Percentiles rank a stretch among this genome's conserved stretches.
phyloP scores from a whole-genome alignment of 345 rosid species.

The Raphanus raphanistrum region DNA sequence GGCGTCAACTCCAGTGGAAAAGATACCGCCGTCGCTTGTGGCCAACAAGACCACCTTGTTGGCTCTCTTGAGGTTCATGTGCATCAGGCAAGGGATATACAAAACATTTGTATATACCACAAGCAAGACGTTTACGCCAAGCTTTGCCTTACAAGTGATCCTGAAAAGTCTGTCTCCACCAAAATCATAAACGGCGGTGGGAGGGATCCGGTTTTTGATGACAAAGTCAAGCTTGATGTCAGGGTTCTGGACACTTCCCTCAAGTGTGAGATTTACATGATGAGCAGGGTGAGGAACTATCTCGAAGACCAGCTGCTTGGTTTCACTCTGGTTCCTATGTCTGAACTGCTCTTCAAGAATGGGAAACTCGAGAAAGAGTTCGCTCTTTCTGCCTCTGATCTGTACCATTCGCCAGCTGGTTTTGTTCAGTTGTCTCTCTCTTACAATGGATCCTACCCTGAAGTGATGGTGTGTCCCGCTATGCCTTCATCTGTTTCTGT shows the following conservation, averaged over 20 bases:
- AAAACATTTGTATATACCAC: conserved; percentile 98
- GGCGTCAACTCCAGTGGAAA: conserved; percentile 45
- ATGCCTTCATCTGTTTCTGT: conserved; percentile 48
- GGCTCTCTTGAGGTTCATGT: conserved; percentile 76
- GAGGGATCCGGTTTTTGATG: conserved; percentile 91
- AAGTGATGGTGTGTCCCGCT: conserved; percentile 72
- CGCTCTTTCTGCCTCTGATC: conserved; percentile 91
- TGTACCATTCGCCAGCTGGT: conserved; percentile 96
- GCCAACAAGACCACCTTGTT: conserved; percentile 41
- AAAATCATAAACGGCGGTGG: conserved; percentile 98
- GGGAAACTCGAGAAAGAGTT: conserved; percentile 88
- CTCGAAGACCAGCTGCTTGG: conserved; percentile 97
- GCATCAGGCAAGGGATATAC: conserved; percentile 96
- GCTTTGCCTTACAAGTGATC: conserved; percentile 86
- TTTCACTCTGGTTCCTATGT: conserved; percentile 83
- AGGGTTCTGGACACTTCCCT: conserved; percentile 69
- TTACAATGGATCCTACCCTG: conserved; percentile 80
- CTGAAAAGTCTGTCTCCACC: conserved; percentile 74
- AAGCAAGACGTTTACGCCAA: conserved; percentile 99
- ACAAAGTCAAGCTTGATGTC: conserved; percentile 66
- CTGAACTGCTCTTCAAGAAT: conserved; percentile 69
- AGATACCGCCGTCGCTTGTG: conserved; percentile 38
- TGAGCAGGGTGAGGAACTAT: conserved; percentile 98
- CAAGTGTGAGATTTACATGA: conserved; percentile 93
- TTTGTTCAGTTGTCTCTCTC: conserved; percentile 83